Evolutionary conservation across 2,329 filamentous ascomycete genomes (phyloP), one percentile per base, ranked within the genome.

Genomic region (Scortechinia acanthostroma): DNA sequence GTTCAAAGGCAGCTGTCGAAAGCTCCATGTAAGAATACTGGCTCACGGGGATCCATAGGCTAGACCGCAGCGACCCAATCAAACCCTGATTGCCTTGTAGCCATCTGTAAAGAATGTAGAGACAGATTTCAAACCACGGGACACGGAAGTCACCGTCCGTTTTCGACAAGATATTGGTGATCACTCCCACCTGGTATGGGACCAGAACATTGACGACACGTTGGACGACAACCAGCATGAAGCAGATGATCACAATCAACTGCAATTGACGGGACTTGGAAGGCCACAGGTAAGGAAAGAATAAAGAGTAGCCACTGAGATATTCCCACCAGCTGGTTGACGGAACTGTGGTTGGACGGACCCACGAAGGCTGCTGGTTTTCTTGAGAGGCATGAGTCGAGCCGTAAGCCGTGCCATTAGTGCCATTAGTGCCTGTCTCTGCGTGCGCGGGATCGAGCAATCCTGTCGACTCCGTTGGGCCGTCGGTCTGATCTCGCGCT

Each of bases 201-300:
- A 98, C 91, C 48, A 90, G 63, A 16, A 95, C 76, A 58, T 97
- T 96, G 61, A 98, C 79, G 43, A 83, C 70, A 49, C 93, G 83
- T 68, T 96, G 91, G 10, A 86, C 56, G 42, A 93, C 63, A 46
- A 97, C 80, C 42, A 98, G 74, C 25, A 80, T 44, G 57, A 97
- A 91, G 65, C 93, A 97, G 42, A 90, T 55, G 17, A 94, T 61
- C 17, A 96, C 89, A 45, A 91, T 76, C 20, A 89, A 52, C 66
- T 96, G 85, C 46, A 98, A 71, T 51, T 72, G 76, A 3, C 58
- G 37, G 28, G 88, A 83, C 57, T 91, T 91, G 55, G 83, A 86
- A 1, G 93, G 93, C 93, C 93, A 98, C 47, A 97, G 78, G 59
- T 97, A 98, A 0, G 91, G 91, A 60, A 97, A 94, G 65, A 98